phyloP scores from a whole-genome alignment of 805 yeast genomes.

The Candida xiaguanensis region DNA sequence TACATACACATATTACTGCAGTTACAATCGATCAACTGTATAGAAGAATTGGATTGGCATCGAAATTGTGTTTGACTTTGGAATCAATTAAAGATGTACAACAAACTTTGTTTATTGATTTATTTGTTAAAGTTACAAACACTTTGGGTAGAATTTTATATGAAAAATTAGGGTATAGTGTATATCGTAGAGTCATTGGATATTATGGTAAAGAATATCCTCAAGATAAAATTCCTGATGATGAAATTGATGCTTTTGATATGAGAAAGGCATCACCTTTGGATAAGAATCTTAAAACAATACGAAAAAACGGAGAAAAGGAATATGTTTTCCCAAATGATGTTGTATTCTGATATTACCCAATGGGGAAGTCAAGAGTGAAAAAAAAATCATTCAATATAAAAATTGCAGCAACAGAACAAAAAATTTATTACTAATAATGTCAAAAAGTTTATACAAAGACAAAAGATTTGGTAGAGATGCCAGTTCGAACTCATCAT shows the following conservation, averaged over 20 bases:
- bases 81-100: slow-evolving; percentile 66
- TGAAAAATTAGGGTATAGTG: slow-evolving; percentile 80
- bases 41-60: slow-evolving; percentile 83
- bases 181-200: slow-evolving; percentile 82
- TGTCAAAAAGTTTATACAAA: slow-evolving; percentile 11
- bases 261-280: slow-evolving; percentile 67
- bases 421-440: background rate
- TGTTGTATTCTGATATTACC: slow-evolving; percentile 44
- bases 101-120: slow-evolving; percentile 79
- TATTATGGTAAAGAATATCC: slow-evolving; percentile 66
- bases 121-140: slow-evolving; percentile 88
- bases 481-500: slow-evolving; percentile 23
- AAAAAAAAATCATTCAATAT: background rate
- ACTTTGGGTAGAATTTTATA: slow-evolving; percentile 74
- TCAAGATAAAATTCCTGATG: slow-evolving; percentile 44
- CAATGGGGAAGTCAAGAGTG: background rate
- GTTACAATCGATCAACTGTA: slow-evolving; percentile 83
- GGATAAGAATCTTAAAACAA: slow-evolving; percentile 51
- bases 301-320: slow-evolving; percentile 58
- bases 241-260: slow-evolving; percentile 82
- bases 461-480: slow-evolving; percentile 12
- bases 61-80: slow-evolving; percentile 68
- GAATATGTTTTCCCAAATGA: slow-evolving; percentile 65
- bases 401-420: slow-evolving; percentile 3
- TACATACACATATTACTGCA: slow-evolving; percentile 98